These are phyloP conservation scores for Glomus cerebriforme DNA, from an alignment of 192 early-diverging fungal species.

Conservation along the genomic window DNA sequence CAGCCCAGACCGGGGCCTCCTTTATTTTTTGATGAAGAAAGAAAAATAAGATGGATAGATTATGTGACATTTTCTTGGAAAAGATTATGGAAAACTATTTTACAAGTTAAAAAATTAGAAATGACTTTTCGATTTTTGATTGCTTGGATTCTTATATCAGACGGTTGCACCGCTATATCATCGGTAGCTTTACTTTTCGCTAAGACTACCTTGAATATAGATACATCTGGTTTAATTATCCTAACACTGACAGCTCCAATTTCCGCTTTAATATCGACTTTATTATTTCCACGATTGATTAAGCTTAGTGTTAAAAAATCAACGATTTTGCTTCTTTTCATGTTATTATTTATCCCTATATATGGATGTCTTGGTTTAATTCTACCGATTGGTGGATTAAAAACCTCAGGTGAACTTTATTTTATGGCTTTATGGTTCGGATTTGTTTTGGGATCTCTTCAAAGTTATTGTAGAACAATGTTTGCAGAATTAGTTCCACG, in stretches of 20 bases:
- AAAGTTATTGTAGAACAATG: conserved; percentile 56
- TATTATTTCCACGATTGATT: conserved; percentile 54
- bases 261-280: conserved; percentile 52
- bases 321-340: conserved; percentile 43
- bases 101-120: conserved; percentile 48
- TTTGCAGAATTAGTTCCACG: conserved; percentile 61
- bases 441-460: conserved; percentile 43
- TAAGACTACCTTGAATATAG: conserved; percentile 53
- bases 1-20: conserved; percentile 50
- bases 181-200: conserved; percentile 62
- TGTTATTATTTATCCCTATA: conserved; percentile 44
- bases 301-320: conserved; percentile 42
- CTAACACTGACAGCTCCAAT: conserved; percentile 57
- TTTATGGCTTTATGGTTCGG: conserved; percentile 44
- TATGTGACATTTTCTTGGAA: conserved; percentile 47
- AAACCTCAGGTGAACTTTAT: conserved; percentile 40
- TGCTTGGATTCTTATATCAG: conserved; percentile 68
- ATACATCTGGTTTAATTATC: conserved; percentile 46
- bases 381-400: conserved; percentile 38
- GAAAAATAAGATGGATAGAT: conserved; percentile 29
- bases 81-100: conserved; percentile 44
- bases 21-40: conserved; percentile 36
- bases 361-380: conserved; percentile 45
- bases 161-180: conserved; percentile 58
- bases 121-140: conserved; percentile 60